Evolutionary conservation across 257 asterid genomes (phyloP).

Genomic region (Euphrasia confusa): DNA sequence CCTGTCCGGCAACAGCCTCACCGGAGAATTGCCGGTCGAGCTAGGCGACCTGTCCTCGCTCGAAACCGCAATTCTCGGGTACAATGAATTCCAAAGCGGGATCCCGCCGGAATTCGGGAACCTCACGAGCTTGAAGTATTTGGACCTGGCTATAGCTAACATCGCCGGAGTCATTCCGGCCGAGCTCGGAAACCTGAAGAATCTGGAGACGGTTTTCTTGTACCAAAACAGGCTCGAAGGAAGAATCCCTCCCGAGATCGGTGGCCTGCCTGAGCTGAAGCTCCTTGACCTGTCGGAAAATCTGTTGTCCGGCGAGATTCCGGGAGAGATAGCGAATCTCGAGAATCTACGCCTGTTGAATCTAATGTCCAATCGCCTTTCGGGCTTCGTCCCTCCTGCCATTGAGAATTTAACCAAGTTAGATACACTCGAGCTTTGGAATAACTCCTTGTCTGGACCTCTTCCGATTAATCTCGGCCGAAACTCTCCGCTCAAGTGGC

Average conservation of each 20-base stretch:
- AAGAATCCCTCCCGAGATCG: slow-evolving; percentile 27
- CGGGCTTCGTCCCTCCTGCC: slow-evolving; percentile 31
- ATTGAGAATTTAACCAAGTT: slow-evolving; percentile 26
- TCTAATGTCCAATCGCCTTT: slow-evolving; percentile 34
- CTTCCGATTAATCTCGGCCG: slow-evolving; percentile 43
- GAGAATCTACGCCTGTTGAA: slow-evolving; percentile 33
- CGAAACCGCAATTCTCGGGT: slow-evolving; percentile 36
- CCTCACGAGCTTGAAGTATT: slow-evolving; percentile 30
- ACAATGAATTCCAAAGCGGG: slow-evolving; percentile 33
- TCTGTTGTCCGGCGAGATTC: slow-evolving; percentile 39
- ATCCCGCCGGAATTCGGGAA: slow-evolving; percentile 36
- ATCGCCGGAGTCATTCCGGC: slow-evolving; percentile 33
- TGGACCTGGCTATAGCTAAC: slow-evolving; percentile 37
- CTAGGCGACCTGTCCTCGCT: slow-evolving; percentile 29
- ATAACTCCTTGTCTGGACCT: slow-evolving; percentile 34
- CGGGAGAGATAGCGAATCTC: slow-evolving; percentile 25
- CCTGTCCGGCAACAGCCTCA: slow-evolving; percentile 47
- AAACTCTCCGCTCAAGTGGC: slow-evolving; percentile 35
- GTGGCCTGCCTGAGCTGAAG: slow-evolving; percentile 28
- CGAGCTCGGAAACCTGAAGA: slow-evolving; percentile 27
- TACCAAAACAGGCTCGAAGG: slow-evolving; percentile 38
- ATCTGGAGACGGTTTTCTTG: slow-evolving; percentile 28
- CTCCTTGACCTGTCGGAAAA: slow-evolving; percentile 36
- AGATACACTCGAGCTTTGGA: slow-evolving; percentile 39
- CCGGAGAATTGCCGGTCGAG: slow-evolving; percentile 32